A percentile compares a stretch with the other conserved stretches of the same genome.
Conservation (phyloP, 2,329 filamentous ascomycete genomes). For the Hypocrella siamensis region DNA sequence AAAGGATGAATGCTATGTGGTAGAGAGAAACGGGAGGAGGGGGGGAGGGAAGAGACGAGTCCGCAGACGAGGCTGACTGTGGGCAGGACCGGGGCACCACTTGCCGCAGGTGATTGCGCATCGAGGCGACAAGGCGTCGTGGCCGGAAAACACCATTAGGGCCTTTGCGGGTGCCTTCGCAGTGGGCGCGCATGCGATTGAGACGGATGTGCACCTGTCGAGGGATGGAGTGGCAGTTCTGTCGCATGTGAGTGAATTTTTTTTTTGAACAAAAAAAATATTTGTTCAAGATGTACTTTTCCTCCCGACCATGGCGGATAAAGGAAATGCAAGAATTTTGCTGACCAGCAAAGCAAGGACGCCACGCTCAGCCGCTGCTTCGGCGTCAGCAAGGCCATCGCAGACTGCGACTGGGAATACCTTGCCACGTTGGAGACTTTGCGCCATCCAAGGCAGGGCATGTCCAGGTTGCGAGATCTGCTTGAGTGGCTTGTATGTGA, state of each 20-base stretch:
- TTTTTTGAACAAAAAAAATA: background rate
- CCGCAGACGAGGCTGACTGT: no score
- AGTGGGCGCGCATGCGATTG: conserved; percentile 64
- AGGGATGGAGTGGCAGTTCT: conserved; percentile 74
- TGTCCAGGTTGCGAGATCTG: conserved; percentile 63
- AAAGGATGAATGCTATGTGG: no score
- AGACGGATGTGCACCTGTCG: conserved; percentile 77
- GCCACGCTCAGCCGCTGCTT: conserved; percentile 66
- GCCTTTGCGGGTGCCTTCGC: conserved; percentile 61
- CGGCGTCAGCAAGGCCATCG: conserved; percentile 54
- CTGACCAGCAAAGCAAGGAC: conserved; percentile 43
- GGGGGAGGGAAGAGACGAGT: background rate
- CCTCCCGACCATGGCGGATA: no score
- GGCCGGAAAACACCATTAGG: conserved; percentile 74
- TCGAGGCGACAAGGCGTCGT: conserved; percentile 60
- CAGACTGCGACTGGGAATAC: conserved; percentile 63
- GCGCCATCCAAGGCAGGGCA: conserved; percentile 48
- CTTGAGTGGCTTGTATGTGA: conserved; percentile 52
- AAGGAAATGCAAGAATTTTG: no score
- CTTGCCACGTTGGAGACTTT: conserved; percentile 53
- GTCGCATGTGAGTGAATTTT: conserved; percentile 45
- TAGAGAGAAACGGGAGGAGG: background rate
- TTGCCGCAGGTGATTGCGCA: conserved; percentile 69
- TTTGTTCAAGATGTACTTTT: background rate
- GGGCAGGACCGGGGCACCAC: no score